Percentiles rank a stretch among this genome's conserved stretches.
Evolutionary conservation across 2,329 filamentous ascomycete genomes (phyloP).

Genomic region (Colletotrichum chrysophilum): DNA sequence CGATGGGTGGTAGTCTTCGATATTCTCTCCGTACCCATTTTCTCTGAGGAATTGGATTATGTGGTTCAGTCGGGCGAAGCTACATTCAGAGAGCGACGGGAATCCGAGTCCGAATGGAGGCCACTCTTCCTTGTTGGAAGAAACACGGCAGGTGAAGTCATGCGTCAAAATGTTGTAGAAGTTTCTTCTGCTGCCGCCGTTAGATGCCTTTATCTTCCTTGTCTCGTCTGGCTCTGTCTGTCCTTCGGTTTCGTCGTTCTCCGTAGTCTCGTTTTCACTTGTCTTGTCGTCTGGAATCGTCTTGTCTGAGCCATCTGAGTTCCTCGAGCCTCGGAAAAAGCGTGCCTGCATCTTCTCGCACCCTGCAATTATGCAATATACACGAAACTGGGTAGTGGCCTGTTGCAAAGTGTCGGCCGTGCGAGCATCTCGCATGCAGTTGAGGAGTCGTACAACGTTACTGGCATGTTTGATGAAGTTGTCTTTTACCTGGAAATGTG

Average conservation of each 20-base stretch:
- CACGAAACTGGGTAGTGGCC: neutral
- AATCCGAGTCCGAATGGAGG: neutral
- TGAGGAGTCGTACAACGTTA: neutral
- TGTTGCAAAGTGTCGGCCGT: neutral
- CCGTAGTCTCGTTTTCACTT: neutral
- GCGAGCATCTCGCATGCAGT: neutral
- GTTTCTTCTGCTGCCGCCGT: neutral
- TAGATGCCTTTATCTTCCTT: neutral
- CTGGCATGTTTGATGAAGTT: neutral
- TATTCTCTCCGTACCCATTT: neutral
- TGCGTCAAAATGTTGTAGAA: neutral
- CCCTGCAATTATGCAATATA: neutral
- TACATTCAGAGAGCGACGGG: neutral
- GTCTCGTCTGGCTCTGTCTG: neutral
- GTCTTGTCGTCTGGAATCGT: neutral
- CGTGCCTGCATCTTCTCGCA: neutral
- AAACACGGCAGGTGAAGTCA: neutral
- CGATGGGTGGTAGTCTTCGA: neutral
- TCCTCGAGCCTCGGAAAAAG: neutral
- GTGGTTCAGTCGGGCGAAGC: neutral
- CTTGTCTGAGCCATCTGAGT: neutral
- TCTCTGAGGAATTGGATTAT: neutral
- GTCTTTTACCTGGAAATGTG: neutral
- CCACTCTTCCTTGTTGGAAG: neutral
- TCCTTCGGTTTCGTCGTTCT: neutral